A percentile compares a stretch with the other conserved stretches of the same genome.
Evolutionary conservation across 352 stramenopile genomes (phyloP).

Genomic region (Globisporangium viniferum): DNA sequence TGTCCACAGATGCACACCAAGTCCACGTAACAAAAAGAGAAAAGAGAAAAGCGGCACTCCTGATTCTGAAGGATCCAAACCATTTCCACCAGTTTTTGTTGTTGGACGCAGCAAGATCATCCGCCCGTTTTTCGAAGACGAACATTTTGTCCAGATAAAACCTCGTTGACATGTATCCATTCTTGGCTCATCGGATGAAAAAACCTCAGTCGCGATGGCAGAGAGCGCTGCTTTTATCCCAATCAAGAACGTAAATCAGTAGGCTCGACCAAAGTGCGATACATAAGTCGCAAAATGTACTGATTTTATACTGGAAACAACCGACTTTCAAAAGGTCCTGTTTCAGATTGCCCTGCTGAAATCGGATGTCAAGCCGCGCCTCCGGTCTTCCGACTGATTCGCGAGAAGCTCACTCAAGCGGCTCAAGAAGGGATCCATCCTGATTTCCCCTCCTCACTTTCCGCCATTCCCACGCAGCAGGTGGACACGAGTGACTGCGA

Average conservation of each 20-base stretch:
- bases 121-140: not conserved
- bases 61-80: not conserved
- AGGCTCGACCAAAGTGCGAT: not conserved
- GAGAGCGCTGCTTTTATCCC: not conserved
- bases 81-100: not conserved
- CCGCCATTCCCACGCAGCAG: constrained; percentile 1
- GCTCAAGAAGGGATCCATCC: not conserved
- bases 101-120: not conserved
- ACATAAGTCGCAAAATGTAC: not conserved
- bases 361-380: not conserved
- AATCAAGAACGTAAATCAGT: not conserved
- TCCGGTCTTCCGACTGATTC: not conserved
- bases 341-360: not conserved
- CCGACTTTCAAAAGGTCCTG: not conserved
- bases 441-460: constrained; percentile 1
- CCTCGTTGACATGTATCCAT: not conserved
- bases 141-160: not conserved
- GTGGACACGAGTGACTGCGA: not conserved
- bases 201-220: not conserved
- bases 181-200: too few relatives aligned
- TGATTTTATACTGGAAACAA: not conserved
- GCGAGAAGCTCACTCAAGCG: not conserved
- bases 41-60: not conserved
- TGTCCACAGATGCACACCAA: not conserved
- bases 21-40: not conserved